Conservation (phyloP, 2,329 filamentous ascomycete genomes). For the Coniochaeta sp. region DNA sequence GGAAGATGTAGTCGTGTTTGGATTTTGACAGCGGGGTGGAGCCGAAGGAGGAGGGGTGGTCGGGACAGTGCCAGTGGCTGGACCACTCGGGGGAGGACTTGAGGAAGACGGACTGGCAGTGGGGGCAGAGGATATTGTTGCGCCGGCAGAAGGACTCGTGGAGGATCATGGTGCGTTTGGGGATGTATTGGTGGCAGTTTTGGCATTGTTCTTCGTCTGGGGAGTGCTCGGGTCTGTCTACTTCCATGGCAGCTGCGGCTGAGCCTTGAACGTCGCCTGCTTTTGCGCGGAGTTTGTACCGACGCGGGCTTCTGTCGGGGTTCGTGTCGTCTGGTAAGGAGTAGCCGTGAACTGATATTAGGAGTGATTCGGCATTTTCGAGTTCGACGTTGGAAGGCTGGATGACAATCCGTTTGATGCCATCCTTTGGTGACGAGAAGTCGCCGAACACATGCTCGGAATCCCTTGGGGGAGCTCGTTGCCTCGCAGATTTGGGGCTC, state of each 20-base stretch:
- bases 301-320: conserved; percentile 14
- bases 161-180: conserved; percentile 72
- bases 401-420: conserved; percentile 49
- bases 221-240: conserved; percentile 24
- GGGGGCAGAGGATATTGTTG: conserved; percentile 76
- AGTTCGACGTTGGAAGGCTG: conserved; percentile 70
- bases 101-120: conserved; percentile 77
- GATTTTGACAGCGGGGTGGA: conserved; percentile 52
- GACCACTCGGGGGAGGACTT: conserved; percentile 71
- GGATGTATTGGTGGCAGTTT: conserved; percentile 83
- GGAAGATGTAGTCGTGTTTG: conserved; percentile 70
- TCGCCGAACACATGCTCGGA: conserved; percentile 76
- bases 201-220: conserved; percentile 71
- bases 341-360: conserved; percentile 69
- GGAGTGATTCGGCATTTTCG: conserved; percentile 67
- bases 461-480: conserved; percentile 64
- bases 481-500: conserved; percentile 65
- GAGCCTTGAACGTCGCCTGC: conserved; percentile 19
- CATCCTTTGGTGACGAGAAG: conserved; percentile 39
- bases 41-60: conserved; percentile 61
- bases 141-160: conserved; percentile 91
- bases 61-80: conserved; percentile 83
- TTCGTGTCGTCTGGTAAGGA: conserved; percentile 11
- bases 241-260: conserved; percentile 2
- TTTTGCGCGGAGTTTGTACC: conserved; percentile 29